These are phyloP conservation scores for Pseudocercospora crystallina DNA, from an alignment of 2,329 filamentous ascomycete genomes.

Conservation along the genomic window DNA sequence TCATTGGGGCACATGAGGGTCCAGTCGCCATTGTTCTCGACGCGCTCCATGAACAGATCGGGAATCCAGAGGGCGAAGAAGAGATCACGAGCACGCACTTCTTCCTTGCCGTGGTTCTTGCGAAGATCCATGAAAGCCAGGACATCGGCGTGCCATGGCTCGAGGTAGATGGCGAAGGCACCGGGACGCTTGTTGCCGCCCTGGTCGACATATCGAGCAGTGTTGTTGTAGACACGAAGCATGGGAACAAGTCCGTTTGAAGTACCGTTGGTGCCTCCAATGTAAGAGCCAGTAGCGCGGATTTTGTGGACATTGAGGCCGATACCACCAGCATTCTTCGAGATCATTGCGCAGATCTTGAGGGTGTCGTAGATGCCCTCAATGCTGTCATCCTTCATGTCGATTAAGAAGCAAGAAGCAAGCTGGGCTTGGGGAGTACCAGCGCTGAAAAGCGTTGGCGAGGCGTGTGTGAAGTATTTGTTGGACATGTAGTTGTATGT, in stretches of 20 bases:
- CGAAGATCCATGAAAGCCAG: conserved; percentile 96
- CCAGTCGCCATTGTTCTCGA: conserved; percentile 95
- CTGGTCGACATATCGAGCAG: conserved; percentile 96
- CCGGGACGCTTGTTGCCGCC: conserved; percentile 98
- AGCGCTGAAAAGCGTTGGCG: conserved; percentile 96
- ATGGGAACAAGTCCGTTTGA: conserved; percentile 97
- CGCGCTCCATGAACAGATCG: conserved; percentile 99
- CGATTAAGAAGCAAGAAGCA: conserved; percentile 97
- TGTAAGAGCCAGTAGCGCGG: conserved; percentile 95
- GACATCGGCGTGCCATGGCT: conserved; percentile 98
- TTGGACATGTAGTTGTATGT: conserved; percentile 99
- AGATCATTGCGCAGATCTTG: conserved; percentile 99
- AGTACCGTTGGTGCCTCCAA: conserved; percentile 95
- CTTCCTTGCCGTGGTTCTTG: conserved; percentile 99
- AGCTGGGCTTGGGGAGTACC: conserved; percentile 93
- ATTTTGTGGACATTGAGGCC: conserved; percentile 96
- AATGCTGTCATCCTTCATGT: conserved; percentile 99
- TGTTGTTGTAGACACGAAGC: conserved; percentile 99
- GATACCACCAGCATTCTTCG: conserved; percentile 98
- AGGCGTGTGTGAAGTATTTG: conserved; percentile 98
- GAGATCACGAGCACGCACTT: conserved; percentile 91
- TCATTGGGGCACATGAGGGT: conserved; percentile 98
- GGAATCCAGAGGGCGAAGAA: conserved; percentile 99
- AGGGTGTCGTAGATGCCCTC: conserved; percentile 99
- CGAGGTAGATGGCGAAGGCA: conserved; percentile 97